Percentiles rank a stretch among this genome's conserved stretches.
phyloP scores from a whole-genome alignment of 768 basidiomycete genomes.

The Tylopilus sp. region DNA sequence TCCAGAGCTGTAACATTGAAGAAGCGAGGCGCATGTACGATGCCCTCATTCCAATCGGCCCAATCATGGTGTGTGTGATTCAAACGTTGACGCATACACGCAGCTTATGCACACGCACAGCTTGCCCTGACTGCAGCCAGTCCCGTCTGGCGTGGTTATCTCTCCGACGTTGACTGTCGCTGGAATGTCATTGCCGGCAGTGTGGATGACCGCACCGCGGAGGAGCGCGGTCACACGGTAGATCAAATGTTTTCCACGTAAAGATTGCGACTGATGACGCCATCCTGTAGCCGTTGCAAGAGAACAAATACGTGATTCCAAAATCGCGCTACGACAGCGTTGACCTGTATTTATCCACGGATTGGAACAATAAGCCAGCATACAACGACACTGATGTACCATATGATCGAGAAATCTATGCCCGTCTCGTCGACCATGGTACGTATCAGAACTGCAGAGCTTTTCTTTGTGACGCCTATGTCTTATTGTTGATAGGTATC shows the following conservation, averaged over 20 bases:
- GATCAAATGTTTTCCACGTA: constrained; percentile 37
- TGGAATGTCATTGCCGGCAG: constrained; percentile 99
- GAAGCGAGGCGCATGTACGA: constrained; percentile 95
- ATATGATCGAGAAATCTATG: constrained; percentile 69
- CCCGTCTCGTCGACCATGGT: constrained; percentile 75
- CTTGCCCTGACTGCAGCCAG: constrained; percentile 93
- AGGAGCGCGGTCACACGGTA: constrained; percentile 79
- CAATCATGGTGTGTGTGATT: constrained; percentile 72
- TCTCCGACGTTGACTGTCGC: constrained; percentile 95
- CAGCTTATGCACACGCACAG: constrained; percentile 40
- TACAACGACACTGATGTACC: constrained; percentile 90
- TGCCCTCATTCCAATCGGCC: constrained; percentile 91
- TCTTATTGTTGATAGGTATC: constrained; percentile 51
- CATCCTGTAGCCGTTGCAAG: constrained; percentile 62
- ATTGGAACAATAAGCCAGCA: constrained; percentile 84
- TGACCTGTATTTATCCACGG: constrained; percentile 85
- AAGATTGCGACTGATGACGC: constrained; percentile 2
- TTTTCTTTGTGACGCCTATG: neutral
- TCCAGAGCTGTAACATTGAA: constrained; percentile 91
- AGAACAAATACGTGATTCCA: constrained; percentile 76
- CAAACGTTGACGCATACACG: neutral
- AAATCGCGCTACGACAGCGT: constrained; percentile 99
- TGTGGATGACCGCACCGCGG: constrained; percentile 94
- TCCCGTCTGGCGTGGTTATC: constrained; percentile 90
- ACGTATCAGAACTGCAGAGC: constrained; percentile 12